These are phyloP conservation scores for Bolboschoenus planiculmis DNA, from an alignment of 176 grass and related monocot species.

Conservation along the genomic window DNA sequence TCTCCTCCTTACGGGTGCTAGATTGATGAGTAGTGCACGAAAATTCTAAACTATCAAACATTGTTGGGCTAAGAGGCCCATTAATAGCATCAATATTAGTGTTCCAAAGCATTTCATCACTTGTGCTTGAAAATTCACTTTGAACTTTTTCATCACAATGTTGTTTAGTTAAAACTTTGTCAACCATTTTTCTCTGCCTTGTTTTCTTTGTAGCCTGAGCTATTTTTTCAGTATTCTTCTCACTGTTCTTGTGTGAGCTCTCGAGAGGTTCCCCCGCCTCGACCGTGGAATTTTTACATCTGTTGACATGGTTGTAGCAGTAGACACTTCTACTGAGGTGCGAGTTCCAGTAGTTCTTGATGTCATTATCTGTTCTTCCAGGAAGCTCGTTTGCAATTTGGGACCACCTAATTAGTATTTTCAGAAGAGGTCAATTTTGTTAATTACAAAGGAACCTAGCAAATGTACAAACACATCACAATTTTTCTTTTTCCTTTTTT, in stretches of 20 bases:
- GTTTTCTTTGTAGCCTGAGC: not conserved
- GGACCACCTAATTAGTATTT: conserved; percentile 7
- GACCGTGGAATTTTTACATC: not conserved
- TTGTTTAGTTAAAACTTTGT: not conserved
- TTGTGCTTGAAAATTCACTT: not conserved
- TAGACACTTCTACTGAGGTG: conserved; percentile 12
- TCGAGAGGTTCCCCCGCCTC: not conserved
- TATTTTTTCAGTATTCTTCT: not conserved
- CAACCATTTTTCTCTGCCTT: not conserved
- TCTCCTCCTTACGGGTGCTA: not conserved
- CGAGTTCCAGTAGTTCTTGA: conserved; percentile 16
- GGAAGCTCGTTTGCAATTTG: conserved; percentile 1
- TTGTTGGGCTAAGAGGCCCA: not conserved
- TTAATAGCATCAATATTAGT: not conserved
- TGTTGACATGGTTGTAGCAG: not conserved
- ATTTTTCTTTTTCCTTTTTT: too few species aligned
- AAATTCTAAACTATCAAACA: not conserved
- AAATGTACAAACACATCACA: too few species aligned
- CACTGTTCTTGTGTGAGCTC: not conserved
- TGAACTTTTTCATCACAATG: not conserved
- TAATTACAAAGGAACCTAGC: not conserved
- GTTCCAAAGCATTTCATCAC: too few species aligned
- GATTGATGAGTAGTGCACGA: not conserved
- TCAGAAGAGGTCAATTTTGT: not conserved
- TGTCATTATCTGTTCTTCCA: conserved; percentile 19